These are phyloP conservation scores for Linnemannia elongata DNA, from an alignment of 192 early-diverging fungal species.

Conservation along the genomic window DNA sequence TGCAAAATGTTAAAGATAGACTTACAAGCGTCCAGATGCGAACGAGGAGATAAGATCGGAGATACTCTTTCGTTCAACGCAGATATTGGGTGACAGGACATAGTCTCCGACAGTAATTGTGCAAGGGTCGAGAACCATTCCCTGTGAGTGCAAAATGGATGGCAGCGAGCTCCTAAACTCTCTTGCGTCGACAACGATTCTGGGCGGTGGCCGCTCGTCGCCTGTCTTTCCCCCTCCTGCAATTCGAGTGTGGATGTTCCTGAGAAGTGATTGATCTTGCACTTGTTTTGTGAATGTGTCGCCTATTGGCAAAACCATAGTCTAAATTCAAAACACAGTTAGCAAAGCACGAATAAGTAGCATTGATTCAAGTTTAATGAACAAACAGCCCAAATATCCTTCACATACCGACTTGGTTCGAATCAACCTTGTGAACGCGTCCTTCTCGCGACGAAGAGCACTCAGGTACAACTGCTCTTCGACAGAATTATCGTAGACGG, in stretches of 20 bases:
- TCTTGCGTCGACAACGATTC: slow-evolving; percentile 90
- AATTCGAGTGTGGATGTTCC: slow-evolving; percentile 56
- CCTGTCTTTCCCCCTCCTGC: slow-evolving; percentile 53
- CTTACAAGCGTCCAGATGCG: slow-evolving; percentile 85
- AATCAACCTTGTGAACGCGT: slow-evolving; percentile 94
- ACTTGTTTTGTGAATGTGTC: slow-evolving; percentile 51
- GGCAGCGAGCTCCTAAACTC: slow-evolving; percentile 96
- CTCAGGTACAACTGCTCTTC: slow-evolving; percentile 95
- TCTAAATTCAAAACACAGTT: slow-evolving; percentile 54
- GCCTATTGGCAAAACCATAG: slow-evolving; percentile 84
- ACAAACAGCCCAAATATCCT: background rate
- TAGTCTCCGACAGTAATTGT: slow-evolving; percentile 97
- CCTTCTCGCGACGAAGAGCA: slow-evolving; percentile 88
- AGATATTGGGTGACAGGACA: slow-evolving; percentile 86
- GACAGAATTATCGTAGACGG: slow-evolving; percentile 94
- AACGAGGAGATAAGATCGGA: slow-evolving; percentile 90
- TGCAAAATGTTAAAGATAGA: slow-evolving; percentile 1
- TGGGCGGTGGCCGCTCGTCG: slow-evolving; percentile 27
- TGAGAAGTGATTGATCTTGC: slow-evolving; percentile 47
- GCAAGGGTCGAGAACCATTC: slow-evolving; percentile 81
- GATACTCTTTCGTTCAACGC: slow-evolving; percentile 94
- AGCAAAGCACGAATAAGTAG: background rate
- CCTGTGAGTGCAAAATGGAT: slow-evolving; percentile 81
- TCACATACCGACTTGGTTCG: slow-evolving; percentile 81
- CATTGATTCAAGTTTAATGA: background rate